These are phyloP conservation scores for Magnusiomyces sp. DNA, from an alignment of 1,139 yeast species.

Conservation along the genomic window DNA sequence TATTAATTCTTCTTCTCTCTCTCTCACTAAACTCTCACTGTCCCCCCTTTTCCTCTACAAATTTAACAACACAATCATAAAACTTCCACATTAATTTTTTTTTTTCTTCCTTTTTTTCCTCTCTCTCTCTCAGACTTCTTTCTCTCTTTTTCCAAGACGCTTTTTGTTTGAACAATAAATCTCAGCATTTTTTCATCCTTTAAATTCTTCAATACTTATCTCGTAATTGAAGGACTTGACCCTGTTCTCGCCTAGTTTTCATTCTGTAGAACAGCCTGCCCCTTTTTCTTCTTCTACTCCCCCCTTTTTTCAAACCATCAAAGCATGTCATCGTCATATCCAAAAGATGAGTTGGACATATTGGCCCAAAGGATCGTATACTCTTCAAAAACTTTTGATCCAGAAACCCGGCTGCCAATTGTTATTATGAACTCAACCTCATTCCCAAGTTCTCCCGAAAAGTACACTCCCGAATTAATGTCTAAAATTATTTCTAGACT, in stretches of 20 bases:
- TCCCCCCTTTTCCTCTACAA: no score
- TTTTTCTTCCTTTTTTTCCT: no score
- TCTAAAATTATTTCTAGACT: slow-evolving; percentile 28
- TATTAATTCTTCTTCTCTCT: no score
- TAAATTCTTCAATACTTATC: no score
- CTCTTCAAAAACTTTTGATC: slow-evolving; percentile 51
- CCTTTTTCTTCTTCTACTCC: slow-evolving; percentile 7
- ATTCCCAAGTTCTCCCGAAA: slow-evolving; percentile 33
- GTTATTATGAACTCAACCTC: slow-evolving; percentile 72
- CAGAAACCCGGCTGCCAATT: slow-evolving; percentile 53
- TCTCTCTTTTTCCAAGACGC: no score
- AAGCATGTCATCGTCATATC: slow-evolving; percentile 14
- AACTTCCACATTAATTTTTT: no score
- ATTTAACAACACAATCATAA: no score
- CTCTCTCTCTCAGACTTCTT: no score
- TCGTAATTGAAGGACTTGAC: no score
- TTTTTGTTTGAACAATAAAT: background rate
- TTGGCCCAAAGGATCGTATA: slow-evolving; percentile 44
- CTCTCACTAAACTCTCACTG: no score
- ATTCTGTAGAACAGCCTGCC: no score
- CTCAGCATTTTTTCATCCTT: slow-evolving; percentile 1
- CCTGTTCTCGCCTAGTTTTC: no score
- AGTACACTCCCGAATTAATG: slow-evolving; percentile 19
- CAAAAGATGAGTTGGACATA: slow-evolving; percentile 16
- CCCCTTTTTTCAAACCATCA: slow-evolving; percentile 13